These are phyloP conservation scores for Raphanus raphanistrum DNA, from an alignment of 345 rosid species.

Conservation along the genomic window DNA sequence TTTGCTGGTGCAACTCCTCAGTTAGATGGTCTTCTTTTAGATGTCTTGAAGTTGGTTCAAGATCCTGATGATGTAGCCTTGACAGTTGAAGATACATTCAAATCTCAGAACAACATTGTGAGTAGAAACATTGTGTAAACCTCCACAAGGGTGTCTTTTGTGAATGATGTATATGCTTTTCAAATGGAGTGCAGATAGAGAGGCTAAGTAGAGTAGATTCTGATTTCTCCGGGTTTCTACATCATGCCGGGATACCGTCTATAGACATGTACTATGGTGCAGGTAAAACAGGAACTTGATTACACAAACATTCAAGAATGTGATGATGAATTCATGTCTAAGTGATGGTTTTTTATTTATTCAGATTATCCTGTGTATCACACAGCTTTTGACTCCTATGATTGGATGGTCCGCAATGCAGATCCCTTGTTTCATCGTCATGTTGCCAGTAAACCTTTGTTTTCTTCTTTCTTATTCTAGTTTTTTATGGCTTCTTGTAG, in stretches of 20 bases:
- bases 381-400: conserved; percentile 85
- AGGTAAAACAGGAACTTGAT: conserved; percentile 48
- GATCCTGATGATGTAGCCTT: conserved; percentile 69
- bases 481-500: conserved; percentile 5
- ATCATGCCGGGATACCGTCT: conserved; percentile 88
- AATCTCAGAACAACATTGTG: conserved; percentile 43
- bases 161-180: background rate
- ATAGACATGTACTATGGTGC: conserved; percentile 86
- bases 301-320: background rate
- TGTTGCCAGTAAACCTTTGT: conserved; percentile 63
- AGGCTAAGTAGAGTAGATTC: conserved; percentile 86
- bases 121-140: conserved; percentile 5
- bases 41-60: conserved; percentile 73
- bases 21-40: conserved; percentile 70
- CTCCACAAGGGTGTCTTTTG: background rate
- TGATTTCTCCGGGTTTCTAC: conserved; percentile 95
- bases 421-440: conserved; percentile 89
- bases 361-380: conserved; percentile 94
- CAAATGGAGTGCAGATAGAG: conserved; percentile 58
- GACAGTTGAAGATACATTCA: conserved; percentile 68
- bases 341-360: background rate
- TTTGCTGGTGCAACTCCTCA: conserved; percentile 87
- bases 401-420: conserved; percentile 69
- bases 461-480: conserved; percentile 11
- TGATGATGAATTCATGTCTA: conserved; percentile 7